A percentile compares a stretch with the other conserved stretches of the same genome.
Conservation (phyloP, 2,329 filamentous ascomycete genomes). For the Fusarium setosum region DNA sequence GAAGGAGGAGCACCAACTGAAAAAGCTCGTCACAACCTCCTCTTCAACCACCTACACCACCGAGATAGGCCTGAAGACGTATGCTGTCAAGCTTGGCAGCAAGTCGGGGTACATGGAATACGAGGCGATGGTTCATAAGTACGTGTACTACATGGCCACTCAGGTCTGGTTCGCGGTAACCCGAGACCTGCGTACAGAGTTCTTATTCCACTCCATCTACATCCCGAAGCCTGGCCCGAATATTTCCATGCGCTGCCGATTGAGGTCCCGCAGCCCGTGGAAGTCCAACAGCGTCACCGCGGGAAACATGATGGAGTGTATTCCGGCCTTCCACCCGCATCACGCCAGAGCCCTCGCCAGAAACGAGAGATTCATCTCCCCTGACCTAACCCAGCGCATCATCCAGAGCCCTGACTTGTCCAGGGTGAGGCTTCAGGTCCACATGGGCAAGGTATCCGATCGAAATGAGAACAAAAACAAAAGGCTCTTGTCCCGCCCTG, state of each 20-base stretch:
- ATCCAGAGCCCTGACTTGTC: background rate
- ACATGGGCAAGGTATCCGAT: conserved; percentile 15
- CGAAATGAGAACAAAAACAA: background rate
- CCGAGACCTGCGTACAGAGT: background rate
- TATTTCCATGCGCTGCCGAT: background rate
- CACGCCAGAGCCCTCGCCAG: conserved; percentile 6
- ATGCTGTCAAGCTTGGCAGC: conserved; percentile 9
- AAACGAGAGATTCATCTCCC: background rate
- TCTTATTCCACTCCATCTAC: background rate
- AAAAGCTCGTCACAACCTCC: background rate
- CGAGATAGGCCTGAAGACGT: background rate
- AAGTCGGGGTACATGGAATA: background rate
- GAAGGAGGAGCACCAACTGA: background rate
- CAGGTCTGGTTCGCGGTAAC: background rate
- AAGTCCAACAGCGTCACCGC: background rate
- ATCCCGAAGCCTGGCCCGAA: conserved; percentile 1
- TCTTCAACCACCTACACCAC: conserved; percentile 1
- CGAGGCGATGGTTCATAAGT: conserved; percentile 4
- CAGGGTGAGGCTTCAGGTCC: conserved; percentile 10
- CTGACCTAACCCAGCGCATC: background rate
- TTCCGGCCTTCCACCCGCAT: background rate
- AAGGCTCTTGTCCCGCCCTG: conserved; percentile 19
- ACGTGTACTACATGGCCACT: background rate
- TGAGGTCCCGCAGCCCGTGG: no score
- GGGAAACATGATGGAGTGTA: conserved; percentile 13